Evolutionary conservation across 2,329 filamentous ascomycete genomes (phyloP), one percentile per base, ranked within the genome.

Genomic region (Ophioceras dolichostomum): DNA sequence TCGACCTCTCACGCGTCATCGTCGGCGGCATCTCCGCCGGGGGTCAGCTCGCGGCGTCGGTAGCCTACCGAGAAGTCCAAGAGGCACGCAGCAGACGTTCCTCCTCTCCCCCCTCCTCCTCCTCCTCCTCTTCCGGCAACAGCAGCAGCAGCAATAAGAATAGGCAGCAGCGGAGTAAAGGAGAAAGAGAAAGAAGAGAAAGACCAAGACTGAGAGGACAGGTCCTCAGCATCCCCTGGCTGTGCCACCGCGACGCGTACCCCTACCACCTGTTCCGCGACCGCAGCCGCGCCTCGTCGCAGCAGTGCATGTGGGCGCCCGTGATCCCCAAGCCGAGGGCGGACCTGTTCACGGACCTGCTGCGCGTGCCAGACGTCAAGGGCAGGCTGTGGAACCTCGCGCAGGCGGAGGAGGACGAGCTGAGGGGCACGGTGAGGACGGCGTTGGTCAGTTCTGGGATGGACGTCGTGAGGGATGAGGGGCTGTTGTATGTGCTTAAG

Each of bases 191-290:
- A n/a, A n/a, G n/a, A n/a, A n/a, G n/a, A n/a, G n/a, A n/a, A n/a
- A n/a, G n/a, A n/a, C 31, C 31, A 13, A 33, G 31, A 18, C 19
- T 68, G 44, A 54, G 54, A 4, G 69, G 68, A 0, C 65, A 67
- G 43, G 49, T 68, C 0, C 49, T 68, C 2, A 59, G 58, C 44
- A 64, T 68, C 10, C 63, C 64, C 0, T 58, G 54, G 24, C 37
- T 71, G 13, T 53, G 67, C 17, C 48, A 53, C 33, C 21, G 33
- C 3, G 42, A 48, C n/a, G 47, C 43, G 18, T 50, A 47, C 32
- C 52, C 51, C 1, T 49, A 43, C 13, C 47, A 60, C 9, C 34
- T 59, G 36, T 52, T 65, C 37, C 51, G 49, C 16, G 52, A 53
- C 21, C 55, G 45, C 1, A 49, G 54, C 5, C 43, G 59, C 16